Evolutionary conservation across 805 yeast genomes (phyloP).

Genomic region (Ogataea henricii): DNA sequence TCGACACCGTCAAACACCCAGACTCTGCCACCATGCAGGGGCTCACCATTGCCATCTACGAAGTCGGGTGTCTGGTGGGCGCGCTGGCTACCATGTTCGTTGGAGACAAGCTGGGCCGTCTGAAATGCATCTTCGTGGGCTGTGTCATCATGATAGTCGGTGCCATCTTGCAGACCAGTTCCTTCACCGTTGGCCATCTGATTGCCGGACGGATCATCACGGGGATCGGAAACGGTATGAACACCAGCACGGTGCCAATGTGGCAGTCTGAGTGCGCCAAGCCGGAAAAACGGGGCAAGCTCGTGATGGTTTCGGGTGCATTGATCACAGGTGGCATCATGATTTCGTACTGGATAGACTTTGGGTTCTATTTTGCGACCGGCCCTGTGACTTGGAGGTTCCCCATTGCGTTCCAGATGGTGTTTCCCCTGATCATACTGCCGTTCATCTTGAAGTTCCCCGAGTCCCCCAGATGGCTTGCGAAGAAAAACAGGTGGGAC

Average conservation of each 20-base stretch:
- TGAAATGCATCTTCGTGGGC: constrained; percentile 39
- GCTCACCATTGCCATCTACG: constrained; percentile 50
- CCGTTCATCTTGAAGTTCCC: constrained; percentile 31
- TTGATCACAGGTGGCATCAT: constrained; percentile 28
- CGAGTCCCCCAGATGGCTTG: constrained; percentile 48
- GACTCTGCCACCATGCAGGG: constrained; percentile 45
- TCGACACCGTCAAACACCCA: constrained; percentile 20
- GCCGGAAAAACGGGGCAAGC: constrained; percentile 34
- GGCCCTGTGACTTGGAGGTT: constrained; percentile 35
- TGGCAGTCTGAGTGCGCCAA: constrained; percentile 37
- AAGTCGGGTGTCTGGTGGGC: constrained; percentile 47
- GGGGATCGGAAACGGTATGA: constrained; percentile 38
- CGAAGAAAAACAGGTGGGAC: constrained; percentile 40
- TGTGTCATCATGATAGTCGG: constrained; percentile 36
- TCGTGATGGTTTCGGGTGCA: constrained; percentile 32
- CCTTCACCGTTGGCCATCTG: constrained; percentile 24
- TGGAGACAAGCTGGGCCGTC: constrained; percentile 44
- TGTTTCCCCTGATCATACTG: constrained; percentile 22
- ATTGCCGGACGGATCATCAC: constrained; percentile 35
- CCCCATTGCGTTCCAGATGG: constrained; percentile 38
- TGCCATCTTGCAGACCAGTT: constrained; percentile 25
- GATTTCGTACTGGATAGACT: constrained; percentile 39
- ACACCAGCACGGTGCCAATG: constrained; percentile 37
- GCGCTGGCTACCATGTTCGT: constrained; percentile 41
- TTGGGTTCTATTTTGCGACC: constrained; percentile 36